Percentiles rank a stretch among this genome's conserved stretches.
Evolutionary conservation across 495 filamentous ascomycete species (phyloP).

Genomic region (Penicillium longicatenatum): DNA sequence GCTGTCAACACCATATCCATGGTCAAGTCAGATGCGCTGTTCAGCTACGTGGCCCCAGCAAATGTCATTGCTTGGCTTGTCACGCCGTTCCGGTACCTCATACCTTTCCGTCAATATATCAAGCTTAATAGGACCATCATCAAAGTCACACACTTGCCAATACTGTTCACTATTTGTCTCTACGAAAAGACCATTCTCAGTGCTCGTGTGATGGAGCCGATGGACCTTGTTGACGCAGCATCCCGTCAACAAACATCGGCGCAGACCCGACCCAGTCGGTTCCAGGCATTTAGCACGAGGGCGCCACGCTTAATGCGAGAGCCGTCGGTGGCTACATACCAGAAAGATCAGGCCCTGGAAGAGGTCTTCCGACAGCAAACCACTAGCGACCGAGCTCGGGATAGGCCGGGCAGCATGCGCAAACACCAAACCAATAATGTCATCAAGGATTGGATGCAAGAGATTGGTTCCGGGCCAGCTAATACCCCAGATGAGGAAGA

Average conservation of each 20-base stretch:
- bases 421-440: slow-evolving; percentile 70
- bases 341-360: slow-evolving; percentile 88
- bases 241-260: slow-evolving; percentile 34
- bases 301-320: slow-evolving; percentile 67
- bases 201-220: slow-evolving; percentile 68
- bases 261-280: slow-evolving; percentile 49
- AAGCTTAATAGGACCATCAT: slow-evolving; percentile 82
- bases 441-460: slow-evolving; percentile 86
- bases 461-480: slow-evolving; percentile 62
- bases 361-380: slow-evolving; percentile 80
- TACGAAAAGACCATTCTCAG: slow-evolving; percentile 82
- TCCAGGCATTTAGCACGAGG: slow-evolving; percentile 67
- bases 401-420: slow-evolving; percentile 55
- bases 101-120: slow-evolving; percentile 79
- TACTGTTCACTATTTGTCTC: slow-evolving; percentile 79
- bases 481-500: slow-evolving; percentile 66
- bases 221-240: slow-evolving; percentile 63
- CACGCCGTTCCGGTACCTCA: slow-evolving; percentile 73
- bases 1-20: slow-evolving; percentile 93
- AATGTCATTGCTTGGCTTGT: slow-evolving; percentile 88
- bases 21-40: slow-evolving; percentile 93
- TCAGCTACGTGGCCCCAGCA: slow-evolving; percentile 86
- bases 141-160: slow-evolving; percentile 84
- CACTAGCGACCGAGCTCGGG: slow-evolving; percentile 41
- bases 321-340: slow-evolving; percentile 78